These are phyloP conservation scores for Elongisporangium senticosum DNA, from an alignment of 352 stramenopile species.

Conservation along the genomic window DNA sequence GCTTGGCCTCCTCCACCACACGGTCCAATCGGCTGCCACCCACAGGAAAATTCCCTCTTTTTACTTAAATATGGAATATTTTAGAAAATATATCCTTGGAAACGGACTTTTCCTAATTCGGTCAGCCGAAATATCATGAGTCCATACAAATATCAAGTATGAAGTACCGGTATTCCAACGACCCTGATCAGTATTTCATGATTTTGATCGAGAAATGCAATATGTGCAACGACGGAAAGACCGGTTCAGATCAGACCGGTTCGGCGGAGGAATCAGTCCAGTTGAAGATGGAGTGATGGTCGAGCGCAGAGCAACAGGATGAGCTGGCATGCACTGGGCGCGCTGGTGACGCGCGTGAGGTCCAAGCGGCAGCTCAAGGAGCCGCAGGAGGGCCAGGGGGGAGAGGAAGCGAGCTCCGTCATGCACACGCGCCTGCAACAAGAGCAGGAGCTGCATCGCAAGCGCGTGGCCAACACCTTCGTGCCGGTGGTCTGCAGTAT, in stretches of 20 bases:
- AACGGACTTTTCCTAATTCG: too few relatives aligned
- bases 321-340: background rate
- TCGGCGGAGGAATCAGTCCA: background rate
- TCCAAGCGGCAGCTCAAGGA: background rate
- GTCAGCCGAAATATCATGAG: too few relatives aligned
- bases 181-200: background rate
- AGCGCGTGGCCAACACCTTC: slow-evolving; percentile 22
- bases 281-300: background rate
- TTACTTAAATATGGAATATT: background rate
- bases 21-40: background rate
- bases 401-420: background rate
- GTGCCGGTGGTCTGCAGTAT: slow-evolving; percentile 45
- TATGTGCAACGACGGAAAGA: background rate
- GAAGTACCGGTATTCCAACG: background rate
- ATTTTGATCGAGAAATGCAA: background rate
- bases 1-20: background rate
- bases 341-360: background rate
- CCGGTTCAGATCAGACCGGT: background rate
- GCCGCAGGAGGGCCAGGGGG: background rate
- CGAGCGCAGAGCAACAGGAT: background rate
- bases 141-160: background rate
- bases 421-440: slow-evolving; percentile 14
- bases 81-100: background rate
- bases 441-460: slow-evolving; percentile 12
- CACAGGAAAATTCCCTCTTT: background rate